Evolutionary conservation across 2,329 filamentous ascomycete species (phyloP).

Genomic region (Fusarium sp.): DNA sequence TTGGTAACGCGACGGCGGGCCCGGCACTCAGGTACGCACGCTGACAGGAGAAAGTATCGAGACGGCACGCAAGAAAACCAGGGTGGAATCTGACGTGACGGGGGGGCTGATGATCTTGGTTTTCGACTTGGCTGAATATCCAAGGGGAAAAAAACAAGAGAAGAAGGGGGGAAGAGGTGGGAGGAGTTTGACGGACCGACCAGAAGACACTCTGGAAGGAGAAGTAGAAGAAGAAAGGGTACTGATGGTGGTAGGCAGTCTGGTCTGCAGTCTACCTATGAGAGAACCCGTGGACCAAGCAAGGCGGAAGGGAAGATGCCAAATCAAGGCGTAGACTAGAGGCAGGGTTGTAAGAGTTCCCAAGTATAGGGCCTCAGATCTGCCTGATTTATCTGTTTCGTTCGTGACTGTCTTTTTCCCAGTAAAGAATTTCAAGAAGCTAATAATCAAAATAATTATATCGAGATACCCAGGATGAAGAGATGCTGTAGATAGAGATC

Average conservation of each 20-base stretch:
- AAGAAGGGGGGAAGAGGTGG: constrained; percentile 26
- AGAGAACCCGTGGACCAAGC: constrained; percentile 27
- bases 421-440: constrained; percentile 2
- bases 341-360: constrained; percentile 15
- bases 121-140: constrained; percentile 15
- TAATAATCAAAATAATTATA: constrained; percentile 1
- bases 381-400: constrained; percentile 11
- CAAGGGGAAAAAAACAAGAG: constrained; percentile 8
- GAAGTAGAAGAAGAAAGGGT: constrained; percentile 23
- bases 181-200: constrained; percentile 26
- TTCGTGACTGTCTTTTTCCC: constrained; percentile 7
- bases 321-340: constrained; percentile 14
- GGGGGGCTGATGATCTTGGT: constrained; percentile 17
- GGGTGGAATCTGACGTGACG: constrained; percentile 35
- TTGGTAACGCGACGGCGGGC: constrained; percentile 33
- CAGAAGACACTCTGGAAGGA: background rate
- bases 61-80: constrained; percentile 31
- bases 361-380: constrained; percentile 22
- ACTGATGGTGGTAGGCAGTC: constrained; percentile 18
- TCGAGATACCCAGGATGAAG: background rate
- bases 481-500: constrained; percentile 23
- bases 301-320: constrained; percentile 25
- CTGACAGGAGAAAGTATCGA: constrained; percentile 17
- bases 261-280: constrained; percentile 29
- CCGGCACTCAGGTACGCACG: constrained; percentile 33